Evolutionary conservation across 768 basidiomycete genomes (phyloP), one percentile per base, ranked within the genome.

Genomic region (Rubroboletus pulcherrimus): DNA sequence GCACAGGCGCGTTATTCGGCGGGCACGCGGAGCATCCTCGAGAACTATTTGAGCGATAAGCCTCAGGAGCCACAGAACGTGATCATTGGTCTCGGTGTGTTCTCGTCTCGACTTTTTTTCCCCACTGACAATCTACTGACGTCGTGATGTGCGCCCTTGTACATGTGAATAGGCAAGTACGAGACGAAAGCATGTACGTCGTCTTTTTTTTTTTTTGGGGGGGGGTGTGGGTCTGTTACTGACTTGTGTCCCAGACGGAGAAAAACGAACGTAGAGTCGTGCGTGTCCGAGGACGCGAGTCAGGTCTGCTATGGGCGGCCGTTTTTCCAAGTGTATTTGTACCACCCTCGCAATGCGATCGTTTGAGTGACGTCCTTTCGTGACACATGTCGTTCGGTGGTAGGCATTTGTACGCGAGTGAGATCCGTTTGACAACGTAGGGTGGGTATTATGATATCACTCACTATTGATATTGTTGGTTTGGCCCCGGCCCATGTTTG

Each of bases 1-100:
- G 91, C 92, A 2, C 92, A 93, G 74, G 80, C 78, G 37, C 87
- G 92, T 43, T 95, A 95, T 69, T 91, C 92, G 7, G 71, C 74
- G 43, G 90, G 90, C 29, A 76, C 82, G 24, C 83, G 77, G 74
- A 76, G 74, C 60, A 91, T 92, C 68, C 76, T 91, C 54, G 78
- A 84, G 55, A 86, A 87, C 72, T 92, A 84, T 75, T 64, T 89
- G 59, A 66, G 65, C n/a, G 73, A 73, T 55, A 82, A 85, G 69
- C 68, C 77, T 1, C 92, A 95, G 71, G 84, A 89, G 24, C 81
- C 84, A 0, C 81, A 80, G 60, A 91, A 95, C 75, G 73, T 26
- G 41, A 42, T 42, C 24, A 14, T 42, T 4, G 21, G 41, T 42
- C 24, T 26, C 7, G 41, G 24, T 42, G 14, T 14, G 24, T 42